Evolutionary conservation across 805 yeast genomes (phyloP).

Genomic region (Candida ipomoeae): DNA sequence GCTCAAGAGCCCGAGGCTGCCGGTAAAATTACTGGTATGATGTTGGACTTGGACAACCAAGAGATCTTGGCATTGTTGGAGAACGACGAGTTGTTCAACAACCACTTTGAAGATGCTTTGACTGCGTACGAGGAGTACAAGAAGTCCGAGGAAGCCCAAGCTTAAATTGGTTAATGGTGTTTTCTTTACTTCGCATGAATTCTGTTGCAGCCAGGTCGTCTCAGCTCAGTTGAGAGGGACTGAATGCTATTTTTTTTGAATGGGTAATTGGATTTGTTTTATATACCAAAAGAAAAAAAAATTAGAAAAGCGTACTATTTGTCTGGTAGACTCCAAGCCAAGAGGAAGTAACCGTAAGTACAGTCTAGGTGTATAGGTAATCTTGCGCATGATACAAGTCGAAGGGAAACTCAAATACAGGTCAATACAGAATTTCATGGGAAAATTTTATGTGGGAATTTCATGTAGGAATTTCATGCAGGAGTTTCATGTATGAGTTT

Average conservation of each 20-base stretch:
- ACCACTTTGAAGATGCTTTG: slow-evolving; percentile 90
- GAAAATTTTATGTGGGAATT: too few relatives aligned
- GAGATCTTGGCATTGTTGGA: slow-evolving; percentile 86
- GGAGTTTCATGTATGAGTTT: too few relatives aligned
- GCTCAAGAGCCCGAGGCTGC: slow-evolving; percentile 92
- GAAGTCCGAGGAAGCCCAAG: slow-evolving; percentile 42
- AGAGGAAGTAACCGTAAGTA: too few relatives aligned
- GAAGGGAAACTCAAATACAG: too few relatives aligned
- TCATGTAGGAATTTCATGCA: too few relatives aligned
- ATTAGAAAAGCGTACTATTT: slow-evolving; percentile 4
- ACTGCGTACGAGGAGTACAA: slow-evolving; percentile 91
- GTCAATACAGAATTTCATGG: too few relatives aligned
- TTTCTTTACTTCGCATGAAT: slow-evolving; percentile 4
- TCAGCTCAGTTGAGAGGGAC: background rate
- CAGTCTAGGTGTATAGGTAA: too few relatives aligned
- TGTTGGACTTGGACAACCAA: slow-evolving; percentile 88
- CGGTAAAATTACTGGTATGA: slow-evolving; percentile 98
- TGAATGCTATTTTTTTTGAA: slow-evolving; percentile 16
- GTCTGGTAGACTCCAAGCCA: background rate
- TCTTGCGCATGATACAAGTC: too few relatives aligned
- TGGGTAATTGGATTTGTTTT: slow-evolving; percentile 26
- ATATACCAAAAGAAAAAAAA: slow-evolving; percentile 21
- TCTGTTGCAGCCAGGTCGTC: slow-evolving; percentile 2
- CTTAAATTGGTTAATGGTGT: slow-evolving; percentile 10
- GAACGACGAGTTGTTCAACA: slow-evolving; percentile 83